Conservation (phyloP, 805 yeast species). For the Ogataea nonfermentans region DNA sequence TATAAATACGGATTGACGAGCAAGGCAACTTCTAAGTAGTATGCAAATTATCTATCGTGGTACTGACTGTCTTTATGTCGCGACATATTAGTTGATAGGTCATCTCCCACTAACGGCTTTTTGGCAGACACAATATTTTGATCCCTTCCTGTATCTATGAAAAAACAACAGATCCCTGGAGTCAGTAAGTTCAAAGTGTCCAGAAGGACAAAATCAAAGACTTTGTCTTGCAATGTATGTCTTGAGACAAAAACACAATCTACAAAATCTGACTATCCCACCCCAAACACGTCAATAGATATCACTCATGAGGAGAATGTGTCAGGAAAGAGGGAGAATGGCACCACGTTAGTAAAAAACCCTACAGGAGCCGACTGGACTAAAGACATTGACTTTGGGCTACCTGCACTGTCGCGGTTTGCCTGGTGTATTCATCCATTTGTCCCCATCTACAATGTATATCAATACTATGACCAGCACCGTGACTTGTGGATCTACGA, state of each 20-base stretch:
- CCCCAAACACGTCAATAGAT: slow-evolving; percentile 7
- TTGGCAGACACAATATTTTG: no score
- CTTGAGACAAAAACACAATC: background rate
- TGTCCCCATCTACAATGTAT: background rate
- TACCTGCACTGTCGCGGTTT: background rate
- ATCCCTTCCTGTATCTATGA: background rate
- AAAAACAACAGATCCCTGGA: slow-evolving; percentile 8
- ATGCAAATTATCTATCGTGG: no score
- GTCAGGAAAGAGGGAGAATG: no score
- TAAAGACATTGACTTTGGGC: no score
- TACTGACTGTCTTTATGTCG: no score
- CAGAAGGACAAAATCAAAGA: background rate
- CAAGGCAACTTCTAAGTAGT: no score
- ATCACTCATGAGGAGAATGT: background rate
- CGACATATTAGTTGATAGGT: no score
- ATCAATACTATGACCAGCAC: background rate
- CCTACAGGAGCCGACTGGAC: no score
- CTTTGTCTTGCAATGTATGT: background rate
- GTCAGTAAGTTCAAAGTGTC: slow-evolving; percentile 7
- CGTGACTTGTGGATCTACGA: slow-evolving; percentile 1
- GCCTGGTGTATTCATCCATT: slow-evolving; percentile 2
- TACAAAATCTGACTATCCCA: slow-evolving; percentile 2
- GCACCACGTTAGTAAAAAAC: no score
- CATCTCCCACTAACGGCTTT: no score
- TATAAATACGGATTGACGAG: no score